Evolutionary conservation across 2,329 filamentous ascomycete species (phyloP).

Genomic region (Dendryphion nanum): DNA sequence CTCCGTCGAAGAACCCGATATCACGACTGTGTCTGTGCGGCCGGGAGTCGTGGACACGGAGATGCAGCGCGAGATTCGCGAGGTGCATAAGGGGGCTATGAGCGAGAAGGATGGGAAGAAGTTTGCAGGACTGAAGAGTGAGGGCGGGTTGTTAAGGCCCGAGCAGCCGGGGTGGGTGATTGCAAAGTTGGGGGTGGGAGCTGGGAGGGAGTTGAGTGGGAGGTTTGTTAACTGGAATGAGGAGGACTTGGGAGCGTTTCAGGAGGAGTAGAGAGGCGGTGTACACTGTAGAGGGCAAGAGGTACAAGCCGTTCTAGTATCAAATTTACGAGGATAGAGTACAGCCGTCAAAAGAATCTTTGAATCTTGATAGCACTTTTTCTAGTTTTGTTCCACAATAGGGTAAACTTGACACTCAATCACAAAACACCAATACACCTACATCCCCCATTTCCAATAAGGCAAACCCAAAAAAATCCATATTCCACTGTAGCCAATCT

Average conservation of each 20-base stretch:
- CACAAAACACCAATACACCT: too few relatives aligned
- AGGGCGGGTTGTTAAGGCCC: conserved; percentile 71
- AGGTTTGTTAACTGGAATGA: conserved; percentile 61
- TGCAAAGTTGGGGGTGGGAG: conserved; percentile 67
- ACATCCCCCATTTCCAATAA: too few relatives aligned
- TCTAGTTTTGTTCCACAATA: too few relatives aligned
- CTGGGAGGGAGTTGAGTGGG: conserved; percentile 64
- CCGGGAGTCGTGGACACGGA: conserved; percentile 85
- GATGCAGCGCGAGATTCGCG: conserved; percentile 83
- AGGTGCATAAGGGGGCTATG: conserved; percentile 64
- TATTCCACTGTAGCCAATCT: too few relatives aligned
- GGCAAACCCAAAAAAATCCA: too few relatives aligned
- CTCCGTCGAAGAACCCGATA: conserved; percentile 71
- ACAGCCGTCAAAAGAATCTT: too few relatives aligned
- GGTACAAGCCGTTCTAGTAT: too few relatives aligned
- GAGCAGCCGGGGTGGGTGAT: conserved; percentile 86
- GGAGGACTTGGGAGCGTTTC: conserved; percentile 22
- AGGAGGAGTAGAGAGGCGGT: too few relatives aligned
- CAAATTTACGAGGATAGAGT: too few relatives aligned
- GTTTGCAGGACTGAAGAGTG: conserved; percentile 69
- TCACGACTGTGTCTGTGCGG: conserved; percentile 69
- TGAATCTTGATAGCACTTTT: too few relatives aligned
- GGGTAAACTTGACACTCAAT: too few relatives aligned
- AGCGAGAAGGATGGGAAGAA: conserved; percentile 56
- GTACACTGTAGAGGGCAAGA: too few relatives aligned